Percentiles rank a stretch among this genome's conserved stretches.
Evolutionary conservation across 768 basidiomycete genomes (phyloP).

Genomic region (Russula virescens): DNA sequence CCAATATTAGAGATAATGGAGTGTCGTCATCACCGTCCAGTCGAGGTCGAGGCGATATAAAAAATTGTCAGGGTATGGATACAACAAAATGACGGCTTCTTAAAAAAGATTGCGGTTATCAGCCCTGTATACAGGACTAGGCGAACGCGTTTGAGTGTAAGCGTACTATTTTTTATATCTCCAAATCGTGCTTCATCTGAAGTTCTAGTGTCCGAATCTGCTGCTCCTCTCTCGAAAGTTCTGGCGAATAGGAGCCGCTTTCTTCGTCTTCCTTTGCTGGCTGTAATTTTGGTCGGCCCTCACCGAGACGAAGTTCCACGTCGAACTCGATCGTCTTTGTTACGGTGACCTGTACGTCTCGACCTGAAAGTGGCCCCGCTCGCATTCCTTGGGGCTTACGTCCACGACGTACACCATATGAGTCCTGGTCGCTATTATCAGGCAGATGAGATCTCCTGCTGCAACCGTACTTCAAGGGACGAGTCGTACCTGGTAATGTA

Average conservation of each 20-base stretch:
- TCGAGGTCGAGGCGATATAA: too few relatives aligned
- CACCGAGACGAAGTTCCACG: slow-evolving; percentile 10
- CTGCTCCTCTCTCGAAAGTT: slow-evolving; percentile 6
- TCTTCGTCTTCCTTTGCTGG: background rate
- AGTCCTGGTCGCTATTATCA: slow-evolving; percentile 8
- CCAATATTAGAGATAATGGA: too few relatives aligned
- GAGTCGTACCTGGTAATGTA: slow-evolving; percentile 18
- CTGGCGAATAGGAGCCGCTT: background rate
- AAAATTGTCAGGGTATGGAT: too few relatives aligned
- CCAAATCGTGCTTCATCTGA: slow-evolving; percentile 20
- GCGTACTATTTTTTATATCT: slow-evolving; percentile 6
- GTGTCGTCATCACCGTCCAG: too few relatives aligned
- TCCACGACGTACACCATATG: background rate
- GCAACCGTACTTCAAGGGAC: background rate
- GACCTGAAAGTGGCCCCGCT: background rate
- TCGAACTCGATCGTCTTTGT: slow-evolving; percentile 22
- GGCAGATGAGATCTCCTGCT: background rate
- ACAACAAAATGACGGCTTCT: too few relatives aligned
- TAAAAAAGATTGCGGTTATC: too few relatives aligned
- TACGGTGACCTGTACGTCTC: slow-evolving; percentile 17
- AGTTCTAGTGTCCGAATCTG: slow-evolving; percentile 16
- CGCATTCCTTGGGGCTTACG: slow-evolving; percentile 17
- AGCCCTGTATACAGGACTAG: too few relatives aligned
- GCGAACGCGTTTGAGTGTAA: too few relatives aligned
- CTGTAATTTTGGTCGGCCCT: background rate